A percentile compares a stretch with the other conserved stretches of the same genome.
Conservation (phyloP, 1,139 yeast species). For the Wickerhamomyces sp. region DNA sequence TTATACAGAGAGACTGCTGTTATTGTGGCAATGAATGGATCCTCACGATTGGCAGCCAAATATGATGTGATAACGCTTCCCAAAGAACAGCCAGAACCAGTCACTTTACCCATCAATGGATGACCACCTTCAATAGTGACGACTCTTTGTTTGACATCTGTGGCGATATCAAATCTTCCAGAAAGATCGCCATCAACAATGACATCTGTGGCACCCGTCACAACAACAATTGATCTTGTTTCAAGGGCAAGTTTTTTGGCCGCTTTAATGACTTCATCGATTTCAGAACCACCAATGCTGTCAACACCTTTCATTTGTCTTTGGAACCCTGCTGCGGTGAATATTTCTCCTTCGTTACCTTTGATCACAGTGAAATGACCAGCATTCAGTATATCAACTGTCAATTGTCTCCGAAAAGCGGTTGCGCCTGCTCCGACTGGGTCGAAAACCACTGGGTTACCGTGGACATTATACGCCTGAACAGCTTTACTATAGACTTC, state of each 20-base stretch:
- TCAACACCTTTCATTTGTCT: conserved; percentile 73
- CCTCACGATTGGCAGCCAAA: conserved; percentile 40
- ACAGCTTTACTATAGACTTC: conserved; percentile 49
- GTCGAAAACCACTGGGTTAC: conserved; percentile 70
- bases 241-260: conserved; percentile 51
- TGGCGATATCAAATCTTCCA: conserved; percentile 22
- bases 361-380: conserved; percentile 72
- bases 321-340: conserved; percentile 37
- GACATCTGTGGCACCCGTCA: conserved; percentile 56
- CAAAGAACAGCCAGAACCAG: conserved; percentile 86
- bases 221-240: conserved; percentile 60
- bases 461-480: conserved; percentile 48
- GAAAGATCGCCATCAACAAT: conserved; percentile 36
- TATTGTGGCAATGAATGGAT: conserved; percentile 43
- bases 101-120: conserved; percentile 62
- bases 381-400: conserved; percentile 42
- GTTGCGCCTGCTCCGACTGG: conserved; percentile 95
- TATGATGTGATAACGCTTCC: conserved; percentile 70
- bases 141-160: conserved; percentile 11
- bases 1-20: conserved; percentile 63
- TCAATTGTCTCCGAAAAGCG: conserved; percentile 44
- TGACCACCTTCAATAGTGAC: conserved; percentile 48
- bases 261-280: conserved; percentile 29
- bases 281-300: conserved; percentile 35
- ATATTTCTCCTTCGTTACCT: conserved; percentile 84